phyloP scores from a whole-genome alignment of 805 yeast species.

The Metschnikowia colocasiae region DNA sequence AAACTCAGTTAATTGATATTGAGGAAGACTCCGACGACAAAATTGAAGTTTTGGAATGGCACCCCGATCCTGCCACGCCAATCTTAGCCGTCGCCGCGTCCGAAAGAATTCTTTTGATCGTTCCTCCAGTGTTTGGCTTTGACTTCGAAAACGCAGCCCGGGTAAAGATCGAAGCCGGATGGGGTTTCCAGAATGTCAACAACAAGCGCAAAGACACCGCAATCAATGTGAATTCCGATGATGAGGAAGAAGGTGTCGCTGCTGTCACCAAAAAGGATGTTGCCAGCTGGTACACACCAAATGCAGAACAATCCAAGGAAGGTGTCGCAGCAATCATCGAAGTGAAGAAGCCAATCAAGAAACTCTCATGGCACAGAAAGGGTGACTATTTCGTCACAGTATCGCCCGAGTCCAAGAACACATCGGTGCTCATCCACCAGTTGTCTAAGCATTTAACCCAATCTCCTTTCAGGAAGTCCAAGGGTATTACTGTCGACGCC shows the following conservation, averaged over 20 bases:
- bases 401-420: slow-evolving; percentile 88
- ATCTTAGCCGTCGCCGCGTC: slow-evolving; percentile 83
- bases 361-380: slow-evolving; percentile 90
- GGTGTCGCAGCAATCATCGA: slow-evolving; percentile 76
- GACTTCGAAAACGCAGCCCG: slow-evolving; percentile 80
- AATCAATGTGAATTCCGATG: slow-evolving; percentile 35
- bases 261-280: slow-evolving; percentile 43
- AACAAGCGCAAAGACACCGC: slow-evolving; percentile 43
- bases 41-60: slow-evolving; percentile 83
- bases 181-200: slow-evolving; percentile 76
- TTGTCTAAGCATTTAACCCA: slow-evolving; percentile 91
- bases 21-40: slow-evolving; percentile 66
- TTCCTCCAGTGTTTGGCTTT: slow-evolving; percentile 89
- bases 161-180: slow-evolving; percentile 80
- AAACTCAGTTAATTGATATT: slow-evolving; percentile 48
- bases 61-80: slow-evolving; percentile 73
- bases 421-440: slow-evolving; percentile 92
- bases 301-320: slow-evolving; percentile 49
- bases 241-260: slow-evolving; percentile 23
- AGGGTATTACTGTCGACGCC: slow-evolving; percentile 94
- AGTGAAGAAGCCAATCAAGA: slow-evolving; percentile 64
- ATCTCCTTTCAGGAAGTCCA: slow-evolving; percentile 89
- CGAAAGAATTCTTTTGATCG: slow-evolving; percentile 68
- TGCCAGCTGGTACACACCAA: slow-evolving; percentile 83
- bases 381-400: slow-evolving; percentile 96